These are phyloP conservation scores for Echites panduratus DNA, from an alignment of 257 asterid genomes.

Conservation along the genomic window DNA sequence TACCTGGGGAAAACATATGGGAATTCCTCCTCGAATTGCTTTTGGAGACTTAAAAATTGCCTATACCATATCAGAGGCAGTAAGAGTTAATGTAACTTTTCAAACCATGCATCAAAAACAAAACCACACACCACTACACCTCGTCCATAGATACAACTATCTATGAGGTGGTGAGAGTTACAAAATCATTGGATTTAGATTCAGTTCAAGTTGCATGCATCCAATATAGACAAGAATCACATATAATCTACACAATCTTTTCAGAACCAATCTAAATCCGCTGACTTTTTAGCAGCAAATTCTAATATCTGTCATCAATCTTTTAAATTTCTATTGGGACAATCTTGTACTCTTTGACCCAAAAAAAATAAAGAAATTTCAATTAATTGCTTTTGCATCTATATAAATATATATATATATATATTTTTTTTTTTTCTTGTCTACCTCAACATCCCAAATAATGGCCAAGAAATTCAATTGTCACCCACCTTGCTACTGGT, in stretches of 20 bases:
- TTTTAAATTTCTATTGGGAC: neutral
- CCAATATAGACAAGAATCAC: neutral
- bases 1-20: constrained; percentile 92
- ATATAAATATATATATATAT: too few species aligned
- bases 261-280: neutral
- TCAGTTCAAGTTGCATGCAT: neutral
- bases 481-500: constrained; percentile 81
- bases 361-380: too few species aligned
- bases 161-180: neutral
- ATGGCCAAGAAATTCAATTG: constrained; percentile 1
- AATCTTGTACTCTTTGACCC: neutral
- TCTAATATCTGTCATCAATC: neutral
- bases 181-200: neutral
- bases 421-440: neutral
- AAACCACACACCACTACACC: neutral
- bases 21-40: constrained; percentile 90
- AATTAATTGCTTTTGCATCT: too few species aligned
- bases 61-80: constrained; percentile 28
- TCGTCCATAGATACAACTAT: neutral
- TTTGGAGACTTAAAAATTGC: constrained; percentile 80
- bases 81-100: neutral
- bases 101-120: neutral
- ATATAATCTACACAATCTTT: neutral
- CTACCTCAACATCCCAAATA: neutral
- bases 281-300: neutral